Percentiles rank a stretch among this genome's conserved stretches.
phyloP scores from a whole-genome alignment of 768 basidiomycete species.

The Tremella fuciformis region DNA sequence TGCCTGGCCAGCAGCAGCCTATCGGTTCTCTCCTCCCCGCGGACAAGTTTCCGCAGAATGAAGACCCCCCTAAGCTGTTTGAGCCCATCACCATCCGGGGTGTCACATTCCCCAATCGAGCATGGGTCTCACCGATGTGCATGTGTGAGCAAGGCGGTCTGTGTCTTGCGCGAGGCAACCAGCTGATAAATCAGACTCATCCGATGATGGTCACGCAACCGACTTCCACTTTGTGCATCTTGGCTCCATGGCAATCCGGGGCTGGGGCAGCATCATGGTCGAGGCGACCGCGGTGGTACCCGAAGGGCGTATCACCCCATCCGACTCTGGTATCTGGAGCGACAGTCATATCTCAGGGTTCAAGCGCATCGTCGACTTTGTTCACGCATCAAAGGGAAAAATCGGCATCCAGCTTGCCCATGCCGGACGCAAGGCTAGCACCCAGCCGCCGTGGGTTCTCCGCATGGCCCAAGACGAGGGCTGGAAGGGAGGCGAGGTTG shows the following conservation, averaged over 20 bases:
- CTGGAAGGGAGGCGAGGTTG: slow-evolving; percentile 50
- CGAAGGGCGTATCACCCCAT: slow-evolving; percentile 67
- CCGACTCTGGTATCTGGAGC: slow-evolving; percentile 73
- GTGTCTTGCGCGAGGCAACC: neutral
- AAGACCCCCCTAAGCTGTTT: slow-evolving; percentile 62
- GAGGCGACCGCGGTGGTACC: slow-evolving; percentile 74
- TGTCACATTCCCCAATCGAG: slow-evolving; percentile 69
- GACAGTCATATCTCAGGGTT: slow-evolving; percentile 71
- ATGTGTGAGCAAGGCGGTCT: slow-evolving; percentile 55
- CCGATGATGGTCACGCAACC: slow-evolving; percentile 69
- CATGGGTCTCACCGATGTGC: slow-evolving; percentile 79
- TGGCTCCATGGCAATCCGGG: slow-evolving; percentile 67
- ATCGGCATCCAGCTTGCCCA: slow-evolving; percentile 80
- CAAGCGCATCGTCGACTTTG: slow-evolving; percentile 70
- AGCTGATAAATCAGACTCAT: slow-evolving; percentile 56
- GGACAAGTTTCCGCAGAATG: slow-evolving; percentile 57
- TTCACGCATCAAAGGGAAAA: slow-evolving; percentile 65
- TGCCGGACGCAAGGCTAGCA: slow-evolving; percentile 75
- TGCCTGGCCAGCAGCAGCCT: slow-evolving; percentile 41
- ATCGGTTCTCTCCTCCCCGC: slow-evolving; percentile 45
- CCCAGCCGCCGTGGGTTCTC: slow-evolving; percentile 66
- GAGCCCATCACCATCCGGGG: slow-evolving; percentile 63
- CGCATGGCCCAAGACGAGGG: slow-evolving; percentile 30
- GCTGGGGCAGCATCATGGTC: slow-evolving; percentile 66
- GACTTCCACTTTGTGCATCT: slow-evolving; percentile 82